Percentiles rank a stretch among this genome's conserved stretches.
phyloP scores from a whole-genome alignment of 345 rosid species.

The Schrenkiella parvula region DNA sequence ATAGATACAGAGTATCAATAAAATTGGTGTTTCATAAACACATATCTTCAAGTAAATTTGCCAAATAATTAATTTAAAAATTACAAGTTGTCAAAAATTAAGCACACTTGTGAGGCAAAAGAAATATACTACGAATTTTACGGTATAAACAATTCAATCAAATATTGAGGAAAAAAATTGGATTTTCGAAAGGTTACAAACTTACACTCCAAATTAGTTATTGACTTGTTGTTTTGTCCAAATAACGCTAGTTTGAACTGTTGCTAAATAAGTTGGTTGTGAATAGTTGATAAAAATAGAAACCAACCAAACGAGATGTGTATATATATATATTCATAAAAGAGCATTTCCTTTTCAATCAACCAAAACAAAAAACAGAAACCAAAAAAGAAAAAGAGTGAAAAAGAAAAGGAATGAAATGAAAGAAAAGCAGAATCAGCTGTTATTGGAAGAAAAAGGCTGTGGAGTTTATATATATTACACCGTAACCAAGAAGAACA shows the following conservation, averaged over 20 bases:
- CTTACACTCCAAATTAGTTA: neutral
- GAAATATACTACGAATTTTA: neutral
- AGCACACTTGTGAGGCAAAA: neutral
- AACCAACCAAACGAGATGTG: conserved; percentile 6
- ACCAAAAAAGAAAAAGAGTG: neutral
- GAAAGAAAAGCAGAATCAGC: conserved; percentile 22
- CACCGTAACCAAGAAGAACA: conserved; percentile 29
- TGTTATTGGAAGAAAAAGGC: conserved; percentile 10
- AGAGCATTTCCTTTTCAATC: conserved; percentile 12
- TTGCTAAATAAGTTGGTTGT: neutral
- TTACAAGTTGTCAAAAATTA: conserved; percentile 12
- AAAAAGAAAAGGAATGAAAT: conserved; percentile 3
- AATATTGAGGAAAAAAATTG: neutral
- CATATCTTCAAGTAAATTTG: neutral
- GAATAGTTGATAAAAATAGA: neutral
- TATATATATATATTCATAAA: conserved; percentile 12
- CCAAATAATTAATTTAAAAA: neutral
- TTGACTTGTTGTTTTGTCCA: neutral
- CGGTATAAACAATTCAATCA: neutral
- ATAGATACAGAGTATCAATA: neutral
- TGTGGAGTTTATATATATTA: conserved; percentile 18
- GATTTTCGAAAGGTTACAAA: neutral
- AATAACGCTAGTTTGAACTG: neutral
- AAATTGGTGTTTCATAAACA: conserved; percentile 4
- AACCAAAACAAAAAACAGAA: neutral